These are phyloP conservation scores for Leucocoprinus sp. DNA, from an alignment of 768 basidiomycete species.

Conservation along the genomic window DNA sequence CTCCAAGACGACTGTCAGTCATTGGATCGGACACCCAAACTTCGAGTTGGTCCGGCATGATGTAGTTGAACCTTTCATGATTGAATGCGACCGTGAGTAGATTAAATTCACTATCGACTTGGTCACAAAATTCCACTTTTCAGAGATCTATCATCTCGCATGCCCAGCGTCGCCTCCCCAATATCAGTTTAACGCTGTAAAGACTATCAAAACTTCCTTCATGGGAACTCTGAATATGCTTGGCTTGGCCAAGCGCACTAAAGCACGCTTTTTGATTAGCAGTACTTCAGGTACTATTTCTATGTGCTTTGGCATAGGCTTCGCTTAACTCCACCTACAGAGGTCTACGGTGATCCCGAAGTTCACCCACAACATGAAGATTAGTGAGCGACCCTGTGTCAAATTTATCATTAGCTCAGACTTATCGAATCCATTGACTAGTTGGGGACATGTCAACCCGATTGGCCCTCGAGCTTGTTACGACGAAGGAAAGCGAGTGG, in stretches of 20 bases:
- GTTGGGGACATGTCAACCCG: constrained; percentile 98
- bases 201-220: constrained; percentile 98
- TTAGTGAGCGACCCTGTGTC: constrained; percentile 50
- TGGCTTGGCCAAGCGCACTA: constrained; percentile 92
- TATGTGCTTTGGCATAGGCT: constrained; percentile 8
- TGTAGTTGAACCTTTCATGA: constrained; percentile 95
- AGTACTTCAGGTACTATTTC: constrained; percentile 76
- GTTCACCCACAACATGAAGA: constrained; percentile 96
- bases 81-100: constrained; percentile 90
- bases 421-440: constrained; percentile 23
- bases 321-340: constrained; percentile 29
- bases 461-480: constrained; percentile 99
- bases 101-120: constrained; percentile 2
- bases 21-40: constrained; percentile 97
- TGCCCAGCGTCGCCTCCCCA: constrained; percentile 97
- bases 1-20: constrained; percentile 90
- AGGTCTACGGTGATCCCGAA: constrained; percentile 98
- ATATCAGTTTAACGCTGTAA: constrained; percentile 96
- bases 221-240: constrained; percentile 99
- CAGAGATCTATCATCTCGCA: constrained; percentile 97
- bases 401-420: constrained; percentile 1
- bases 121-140: constrained; percentile 10
- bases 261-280: constrained; percentile 92
- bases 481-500: constrained; percentile 98
- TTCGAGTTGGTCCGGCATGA: constrained; percentile 98